Evolutionary conservation across 352 stramenopile genomes (phyloP).

Genomic region (Phytophthora quininea): DNA sequence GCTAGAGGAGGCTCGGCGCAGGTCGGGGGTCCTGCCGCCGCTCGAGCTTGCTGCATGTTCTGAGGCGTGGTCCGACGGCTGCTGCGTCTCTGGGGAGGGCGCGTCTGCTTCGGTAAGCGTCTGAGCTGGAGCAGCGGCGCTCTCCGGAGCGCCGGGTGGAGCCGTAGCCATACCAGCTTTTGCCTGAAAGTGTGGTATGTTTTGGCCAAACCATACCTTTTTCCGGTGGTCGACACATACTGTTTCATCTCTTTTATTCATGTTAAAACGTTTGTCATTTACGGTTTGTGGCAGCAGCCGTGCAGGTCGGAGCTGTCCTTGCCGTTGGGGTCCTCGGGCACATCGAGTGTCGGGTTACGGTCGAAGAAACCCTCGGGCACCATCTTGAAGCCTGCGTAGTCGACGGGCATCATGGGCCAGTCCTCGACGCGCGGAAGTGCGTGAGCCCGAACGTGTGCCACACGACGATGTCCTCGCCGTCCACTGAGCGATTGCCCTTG

Average conservation of each 20-base stretch:
- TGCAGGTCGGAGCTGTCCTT: conserved; percentile 40
- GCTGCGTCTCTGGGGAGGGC: conserved; percentile 17
- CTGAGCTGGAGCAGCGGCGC: neutral
- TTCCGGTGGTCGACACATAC: too few species aligned
- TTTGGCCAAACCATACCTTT: too few species aligned
- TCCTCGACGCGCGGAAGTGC: conserved; percentile 69
- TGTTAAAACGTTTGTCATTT: neutral
- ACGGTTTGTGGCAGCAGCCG: conserved; percentile 24
- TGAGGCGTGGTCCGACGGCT: conserved; percentile 9
- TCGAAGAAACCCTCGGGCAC: conserved; percentile 71
- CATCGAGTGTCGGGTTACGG: conserved; percentile 55
- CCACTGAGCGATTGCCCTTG: conserved; percentile 50
- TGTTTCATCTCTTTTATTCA: too few species aligned
- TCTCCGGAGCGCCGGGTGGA: too few species aligned
- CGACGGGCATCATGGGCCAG: conserved; percentile 78
- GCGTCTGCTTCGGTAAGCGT: neutral
- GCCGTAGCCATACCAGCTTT: too few species aligned
- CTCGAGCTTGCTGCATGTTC: neutral
- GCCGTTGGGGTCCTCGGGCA: conserved; percentile 46
- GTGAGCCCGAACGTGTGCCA: conserved; percentile 81
- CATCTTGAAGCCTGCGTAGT: conserved; percentile 72
- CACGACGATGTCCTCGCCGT: conserved; percentile 71
- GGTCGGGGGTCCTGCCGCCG: conserved; percentile 10
- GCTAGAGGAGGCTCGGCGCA: conserved; percentile 23
- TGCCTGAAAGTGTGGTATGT: too few species aligned